These are phyloP conservation scores for Rhododendron williamsianum DNA, from an alignment of 148 eudicot genomes.

Conservation along the genomic window DNA sequence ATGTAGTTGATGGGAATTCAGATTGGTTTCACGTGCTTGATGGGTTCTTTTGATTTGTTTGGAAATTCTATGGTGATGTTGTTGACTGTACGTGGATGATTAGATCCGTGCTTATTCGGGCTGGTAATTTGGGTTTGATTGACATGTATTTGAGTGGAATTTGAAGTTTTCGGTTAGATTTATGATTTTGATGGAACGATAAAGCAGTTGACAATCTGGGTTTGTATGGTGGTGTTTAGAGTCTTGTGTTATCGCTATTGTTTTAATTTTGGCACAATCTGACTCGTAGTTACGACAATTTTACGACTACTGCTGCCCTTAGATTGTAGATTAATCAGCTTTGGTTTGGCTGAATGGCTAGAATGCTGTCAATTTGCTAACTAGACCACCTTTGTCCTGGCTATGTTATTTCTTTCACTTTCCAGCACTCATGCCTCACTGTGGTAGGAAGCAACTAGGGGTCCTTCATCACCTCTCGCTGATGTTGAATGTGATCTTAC, in stretches of 20 bases:
- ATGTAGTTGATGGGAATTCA: background rate
- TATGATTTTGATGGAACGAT: background rate
- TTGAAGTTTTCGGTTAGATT: background rate
- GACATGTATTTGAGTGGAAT: background rate
- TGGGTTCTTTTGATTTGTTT: background rate
- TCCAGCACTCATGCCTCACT: background rate
- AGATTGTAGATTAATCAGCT: background rate
- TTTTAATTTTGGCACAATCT: background rate
- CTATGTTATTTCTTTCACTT: background rate
- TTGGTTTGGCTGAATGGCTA: background rate
- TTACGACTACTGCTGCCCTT: background rate
- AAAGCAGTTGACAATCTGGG: background rate
- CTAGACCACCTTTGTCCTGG: background rate
- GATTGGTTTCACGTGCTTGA: background rate
- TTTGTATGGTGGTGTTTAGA: background rate
- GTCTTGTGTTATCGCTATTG: background rate
- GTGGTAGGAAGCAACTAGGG: background rate
- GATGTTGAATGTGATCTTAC: background rate
- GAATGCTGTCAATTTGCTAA: background rate
- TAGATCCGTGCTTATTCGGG: slow-evolving; percentile 4
- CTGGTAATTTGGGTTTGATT: background rate
- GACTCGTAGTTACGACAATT: background rate
- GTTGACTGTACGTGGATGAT: background rate
- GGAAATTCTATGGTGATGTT: background rate
- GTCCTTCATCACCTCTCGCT: background rate